These are phyloP conservation scores for Diaporthe sp. DNA, from an alignment of 2,329 filamentous ascomycete species.

Conservation along the genomic window DNA sequence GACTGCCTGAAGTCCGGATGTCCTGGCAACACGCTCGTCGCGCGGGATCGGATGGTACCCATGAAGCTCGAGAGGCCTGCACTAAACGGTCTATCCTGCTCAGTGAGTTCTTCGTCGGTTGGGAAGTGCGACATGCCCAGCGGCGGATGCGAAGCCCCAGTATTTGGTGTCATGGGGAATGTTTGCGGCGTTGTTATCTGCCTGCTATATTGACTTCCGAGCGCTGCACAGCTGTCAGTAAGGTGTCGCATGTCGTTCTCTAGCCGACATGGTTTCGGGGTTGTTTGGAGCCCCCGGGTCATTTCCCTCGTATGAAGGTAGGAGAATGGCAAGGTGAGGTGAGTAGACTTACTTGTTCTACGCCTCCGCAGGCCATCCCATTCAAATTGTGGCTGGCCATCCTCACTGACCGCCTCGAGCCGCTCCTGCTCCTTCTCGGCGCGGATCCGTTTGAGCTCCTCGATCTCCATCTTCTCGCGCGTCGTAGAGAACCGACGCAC, in stretches of 20 bases:
- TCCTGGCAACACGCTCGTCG: conserved; percentile 57
- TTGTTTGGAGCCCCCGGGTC: background rate
- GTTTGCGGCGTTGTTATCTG: conserved; percentile 53
- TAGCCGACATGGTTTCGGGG: background rate
- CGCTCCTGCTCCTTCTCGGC: conserved; percentile 81
- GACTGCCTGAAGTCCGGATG: conserved; percentile 57
- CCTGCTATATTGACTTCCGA: conserved; percentile 56
- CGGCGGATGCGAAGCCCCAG: conserved; percentile 73
- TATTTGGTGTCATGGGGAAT: conserved; percentile 49
- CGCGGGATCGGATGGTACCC: conserved; percentile 67
- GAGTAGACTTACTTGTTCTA: conserved; percentile 58
- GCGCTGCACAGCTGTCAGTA: background rate
- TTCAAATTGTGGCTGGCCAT: conserved; percentile 79
- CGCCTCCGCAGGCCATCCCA: conserved; percentile 90
- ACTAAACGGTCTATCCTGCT: conserved; percentile 64
- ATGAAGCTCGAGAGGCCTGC: conserved; percentile 68
- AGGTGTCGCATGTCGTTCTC: background rate
- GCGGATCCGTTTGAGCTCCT: conserved; percentile 83
- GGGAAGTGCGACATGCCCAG: conserved; percentile 92
- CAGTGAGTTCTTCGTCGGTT: conserved; percentile 72
- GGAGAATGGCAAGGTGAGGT: too few relatives aligned
- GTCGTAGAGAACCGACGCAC: conserved; percentile 84
- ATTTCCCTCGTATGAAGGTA: background rate
- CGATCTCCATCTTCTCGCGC: conserved; percentile 82
- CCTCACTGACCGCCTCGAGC: conserved; percentile 82